These are phyloP conservation scores for Phoma herbarum DNA, from an alignment of 2,329 filamentous ascomycete genomes.

Conservation along the genomic window DNA sequence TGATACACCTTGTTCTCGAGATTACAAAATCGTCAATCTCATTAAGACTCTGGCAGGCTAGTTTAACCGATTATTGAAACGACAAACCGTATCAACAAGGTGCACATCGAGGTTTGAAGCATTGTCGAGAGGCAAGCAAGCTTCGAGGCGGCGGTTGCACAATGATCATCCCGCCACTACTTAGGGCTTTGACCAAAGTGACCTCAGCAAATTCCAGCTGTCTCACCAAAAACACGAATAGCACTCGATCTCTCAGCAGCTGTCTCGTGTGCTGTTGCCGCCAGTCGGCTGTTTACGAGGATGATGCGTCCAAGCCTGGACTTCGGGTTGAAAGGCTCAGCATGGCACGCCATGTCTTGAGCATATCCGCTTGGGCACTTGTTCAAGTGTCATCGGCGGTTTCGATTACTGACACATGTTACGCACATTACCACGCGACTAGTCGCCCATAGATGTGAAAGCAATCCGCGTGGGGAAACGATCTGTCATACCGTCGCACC, in stretches of 20 bases:
- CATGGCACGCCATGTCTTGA: background rate
- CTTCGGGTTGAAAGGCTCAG: background rate
- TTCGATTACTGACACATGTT: slow-evolving; percentile 3
- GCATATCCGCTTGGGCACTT: background rate
- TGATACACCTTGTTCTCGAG: background rate
- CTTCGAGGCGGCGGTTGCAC: background rate
- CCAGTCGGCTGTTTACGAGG: slow-evolving; percentile 5
- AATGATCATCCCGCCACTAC: background rate
- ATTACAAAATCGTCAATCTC: background rate
- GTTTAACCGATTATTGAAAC: background rate
- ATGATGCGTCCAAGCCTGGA: background rate
- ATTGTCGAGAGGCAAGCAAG: slow-evolving; percentile 3
- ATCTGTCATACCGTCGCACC: slow-evolving; percentile 8
- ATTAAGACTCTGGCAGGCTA: background rate
- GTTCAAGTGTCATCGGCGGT: background rate
- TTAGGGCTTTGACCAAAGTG: background rate
- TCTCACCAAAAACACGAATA: background rate
- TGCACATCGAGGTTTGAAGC: background rate
- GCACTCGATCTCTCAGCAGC: background rate
- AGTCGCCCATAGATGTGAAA: background rate
- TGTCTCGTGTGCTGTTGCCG: background rate
- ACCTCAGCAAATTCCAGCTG: background rate
- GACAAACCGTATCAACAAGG: background rate
- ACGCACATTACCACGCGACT: background rate
- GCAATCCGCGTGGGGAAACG: background rate